Base-by-base conservation (phyloP, 2,329 filamentous ascomycete species). In the Colletotrichum destructivum region DNA sequence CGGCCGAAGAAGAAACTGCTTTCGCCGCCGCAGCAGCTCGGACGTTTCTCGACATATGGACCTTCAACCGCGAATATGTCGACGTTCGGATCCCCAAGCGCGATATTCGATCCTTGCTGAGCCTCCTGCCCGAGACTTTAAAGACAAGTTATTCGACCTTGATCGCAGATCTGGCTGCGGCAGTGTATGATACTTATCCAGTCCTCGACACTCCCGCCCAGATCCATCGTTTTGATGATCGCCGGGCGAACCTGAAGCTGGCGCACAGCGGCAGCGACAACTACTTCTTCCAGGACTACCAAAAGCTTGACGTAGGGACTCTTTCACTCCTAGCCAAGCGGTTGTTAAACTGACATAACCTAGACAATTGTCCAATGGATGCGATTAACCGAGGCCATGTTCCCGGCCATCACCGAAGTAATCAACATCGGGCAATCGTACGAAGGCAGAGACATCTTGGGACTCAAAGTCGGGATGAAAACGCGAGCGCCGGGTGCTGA, bases 281-380 rank as follows among this genome's bases (percentile, higher is more conserved):
- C 78, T 86, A 97, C 49, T 98, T 98, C 84, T 98, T 99, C 83
- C 89, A 90, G 62, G 91, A 98, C 78, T 99, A 98, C 81, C 96
- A 98, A 78, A 94, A 95, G 2, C 86, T 97, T 26, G 91, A 93
- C 3, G 95, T 77, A 63, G 18, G 75, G 54, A 35, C 21, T 49
- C n/a, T 40, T 3, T 38, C 38, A 23, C 54, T 47, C 54, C 8
- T 55, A 16, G 23, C 35, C 21, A 94, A 56, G 81, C 83, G 74
- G 61, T 69, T 7, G 73, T 75, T 56, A 26, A 51, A 31, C 75
- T 76, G 44, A 74, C 54, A 13, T n/a, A 44, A 15, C 18, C 21
- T 62, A 81, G 78, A 81, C 88, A 54, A 93, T 97, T 69, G 84
- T 89, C n/a, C 93, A 93, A 46, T 99, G 96, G 96, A 95, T 98